Evolutionary conservation across 495 filamentous ascomycete genomes (phyloP).

Genomic region (Thermothielavioides terrestris): DNA sequence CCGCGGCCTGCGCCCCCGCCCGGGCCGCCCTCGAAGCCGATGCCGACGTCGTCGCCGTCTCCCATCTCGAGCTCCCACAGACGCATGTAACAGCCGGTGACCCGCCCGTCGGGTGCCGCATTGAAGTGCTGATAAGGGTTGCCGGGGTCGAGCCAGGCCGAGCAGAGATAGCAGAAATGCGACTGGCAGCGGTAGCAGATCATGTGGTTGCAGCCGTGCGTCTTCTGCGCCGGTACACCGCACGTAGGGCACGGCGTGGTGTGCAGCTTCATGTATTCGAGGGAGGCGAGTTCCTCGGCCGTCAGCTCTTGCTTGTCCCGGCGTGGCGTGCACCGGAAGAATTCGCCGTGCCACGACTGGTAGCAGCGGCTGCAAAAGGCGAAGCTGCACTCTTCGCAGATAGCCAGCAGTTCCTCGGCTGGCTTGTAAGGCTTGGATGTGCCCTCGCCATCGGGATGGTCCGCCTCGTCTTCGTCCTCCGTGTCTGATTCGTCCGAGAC

Average conservation of each 20-base stretch:
- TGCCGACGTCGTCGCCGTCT: conserved; percentile 56
- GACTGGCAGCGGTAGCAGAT: conserved; percentile 79
- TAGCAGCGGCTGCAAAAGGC: conserved; percentile 68
- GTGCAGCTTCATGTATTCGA: conserved; percentile 70
- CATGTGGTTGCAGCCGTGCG: conserved; percentile 97
- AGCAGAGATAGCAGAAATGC: conserved; percentile 96
- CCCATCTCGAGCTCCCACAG: conserved; percentile 86
- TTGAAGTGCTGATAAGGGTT: conserved; percentile 93
- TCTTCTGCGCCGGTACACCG: conserved; percentile 75
- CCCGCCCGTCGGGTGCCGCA: conserved; percentile 33
- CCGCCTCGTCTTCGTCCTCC: conserved; percentile 35
- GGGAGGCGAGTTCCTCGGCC: conserved; percentile 72
- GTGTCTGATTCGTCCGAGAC: conserved; percentile 35
- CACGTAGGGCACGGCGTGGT: conserved; percentile 91
- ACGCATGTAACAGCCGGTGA: conserved; percentile 64
- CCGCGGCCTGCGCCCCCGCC: conserved; percentile 11
- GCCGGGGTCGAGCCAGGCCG: conserved; percentile 64
- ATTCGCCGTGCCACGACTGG: conserved; percentile 84
- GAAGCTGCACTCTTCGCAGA: conserved; percentile 85
- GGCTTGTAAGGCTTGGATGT: conserved; percentile 18
- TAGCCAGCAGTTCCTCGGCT: conserved; percentile 46
- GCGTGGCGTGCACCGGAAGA: conserved; percentile 50
- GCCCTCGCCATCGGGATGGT: conserved; percentile 35
- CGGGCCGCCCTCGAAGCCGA: conserved; percentile 43
- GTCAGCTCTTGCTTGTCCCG: conserved; percentile 57